Conservation (phyloP, 2,329 filamentous ascomycete species). For the Fusarium illudens region DNA sequence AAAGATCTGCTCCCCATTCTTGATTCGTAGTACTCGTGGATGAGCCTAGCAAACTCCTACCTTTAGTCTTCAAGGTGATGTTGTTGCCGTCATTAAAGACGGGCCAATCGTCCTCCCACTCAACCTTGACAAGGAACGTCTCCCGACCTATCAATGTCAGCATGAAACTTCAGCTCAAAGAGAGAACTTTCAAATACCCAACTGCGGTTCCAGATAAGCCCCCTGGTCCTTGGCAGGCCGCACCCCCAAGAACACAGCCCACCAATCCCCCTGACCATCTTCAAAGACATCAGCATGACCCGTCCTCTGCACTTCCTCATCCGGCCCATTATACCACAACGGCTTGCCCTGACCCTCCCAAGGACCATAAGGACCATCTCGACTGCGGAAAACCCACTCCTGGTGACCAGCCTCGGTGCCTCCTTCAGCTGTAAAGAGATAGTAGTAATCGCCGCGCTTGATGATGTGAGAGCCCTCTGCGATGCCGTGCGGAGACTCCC, state of each 20-base stretch:
- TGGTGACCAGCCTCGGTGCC: conserved; percentile 53
- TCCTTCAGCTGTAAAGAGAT: conserved; percentile 39
- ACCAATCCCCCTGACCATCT: conserved; percentile 36
- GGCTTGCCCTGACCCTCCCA: conserved; percentile 53
- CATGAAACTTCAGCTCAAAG: accelerated
- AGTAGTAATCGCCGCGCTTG: conserved; percentile 37
- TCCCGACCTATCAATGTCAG: conserved; percentile 36
- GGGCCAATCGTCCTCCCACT: conserved; percentile 40
- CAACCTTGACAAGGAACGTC: conserved; percentile 38
- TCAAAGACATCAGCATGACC: conserved; percentile 40
- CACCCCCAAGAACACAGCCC: conserved; percentile 36
- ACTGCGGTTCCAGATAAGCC: conserved; percentile 31
- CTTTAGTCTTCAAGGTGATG: conserved; percentile 29
- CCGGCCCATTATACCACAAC: conserved; percentile 50
- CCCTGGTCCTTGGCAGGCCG: conserved; percentile 21
- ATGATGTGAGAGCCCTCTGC: conserved; percentile 51
- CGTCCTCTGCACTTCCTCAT: conserved; percentile 57
- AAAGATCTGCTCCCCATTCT: conserved; percentile 30
- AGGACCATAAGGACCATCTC: conserved; percentile 53
- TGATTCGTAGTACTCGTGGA: not conserved
- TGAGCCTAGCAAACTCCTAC: conserved; percentile 11
- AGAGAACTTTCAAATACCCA: conserved; percentile 8
- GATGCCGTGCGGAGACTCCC: conserved; percentile 50
- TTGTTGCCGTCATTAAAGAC: conserved; percentile 38
- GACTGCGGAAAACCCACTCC: conserved; percentile 61